These are phyloP conservation scores for Flaveria bidentis DNA, from an alignment of 129 eudicot genomes.

Conservation along the genomic window DNA sequence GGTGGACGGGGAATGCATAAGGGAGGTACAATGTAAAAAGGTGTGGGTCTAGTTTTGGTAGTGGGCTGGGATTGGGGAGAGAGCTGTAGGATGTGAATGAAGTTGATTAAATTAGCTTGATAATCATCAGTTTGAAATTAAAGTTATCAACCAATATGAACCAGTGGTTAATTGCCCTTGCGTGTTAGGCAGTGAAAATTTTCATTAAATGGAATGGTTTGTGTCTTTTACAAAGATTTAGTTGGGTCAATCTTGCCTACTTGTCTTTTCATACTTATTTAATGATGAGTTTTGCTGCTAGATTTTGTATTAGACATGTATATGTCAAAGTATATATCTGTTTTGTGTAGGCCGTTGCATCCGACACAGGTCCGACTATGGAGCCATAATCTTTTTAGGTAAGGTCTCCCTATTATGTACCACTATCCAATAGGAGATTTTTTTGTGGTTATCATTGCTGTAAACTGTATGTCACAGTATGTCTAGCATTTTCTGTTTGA, in stretches of 20 bases:
- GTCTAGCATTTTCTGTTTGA: neutral
- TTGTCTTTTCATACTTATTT: neutral
- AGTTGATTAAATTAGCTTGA: neutral
- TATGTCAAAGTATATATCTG: neutral
- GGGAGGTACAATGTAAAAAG: neutral
- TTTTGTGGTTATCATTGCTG: neutral
- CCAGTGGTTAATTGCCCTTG: neutral
- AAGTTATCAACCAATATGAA: neutral
- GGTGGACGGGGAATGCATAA: neutral
- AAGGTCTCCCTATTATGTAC: conserved; percentile 16
- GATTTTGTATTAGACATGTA: neutral
- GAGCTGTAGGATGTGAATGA: neutral
- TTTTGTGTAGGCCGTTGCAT: conserved; percentile 83
- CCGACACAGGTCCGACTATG: conserved; percentile 85
- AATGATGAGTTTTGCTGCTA: conserved; percentile 6
- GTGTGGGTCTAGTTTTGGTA: neutral
- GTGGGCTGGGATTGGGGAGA: neutral
- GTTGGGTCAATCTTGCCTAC: neutral
- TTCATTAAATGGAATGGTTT: neutral
- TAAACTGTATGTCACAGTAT: neutral
- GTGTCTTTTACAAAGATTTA: neutral
- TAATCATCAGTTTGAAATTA: neutral
- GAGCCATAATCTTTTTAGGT: conserved; percentile 95
- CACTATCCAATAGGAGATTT: neutral
- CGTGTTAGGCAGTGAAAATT: neutral